phyloP scores from a whole-genome alignment of 2,329 filamentous ascomycete species.

The Xylariaceae sp. region DNA sequence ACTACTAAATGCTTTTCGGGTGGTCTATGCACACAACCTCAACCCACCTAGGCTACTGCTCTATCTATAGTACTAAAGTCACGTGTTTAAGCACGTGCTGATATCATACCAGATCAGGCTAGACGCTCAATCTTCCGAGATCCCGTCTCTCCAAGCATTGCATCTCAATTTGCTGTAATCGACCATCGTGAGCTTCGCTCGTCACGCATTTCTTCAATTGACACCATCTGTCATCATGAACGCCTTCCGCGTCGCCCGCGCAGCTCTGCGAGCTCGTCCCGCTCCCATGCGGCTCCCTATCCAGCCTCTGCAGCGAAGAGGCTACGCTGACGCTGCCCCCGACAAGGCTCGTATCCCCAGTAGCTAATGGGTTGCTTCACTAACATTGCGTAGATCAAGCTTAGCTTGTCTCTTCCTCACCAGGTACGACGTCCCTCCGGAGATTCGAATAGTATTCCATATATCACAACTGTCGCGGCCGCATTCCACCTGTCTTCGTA shows the following conservation, averaged over 20 bases:
- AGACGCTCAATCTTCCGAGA: slow-evolving; percentile 34
- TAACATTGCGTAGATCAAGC: slow-evolving; percentile 74
- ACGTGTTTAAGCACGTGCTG: slow-evolving; percentile 46
- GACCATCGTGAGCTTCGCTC: slow-evolving; percentile 49
- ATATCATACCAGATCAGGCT: slow-evolving; percentile 47
- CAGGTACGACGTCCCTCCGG: slow-evolving; percentile 74
- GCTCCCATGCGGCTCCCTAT: slow-evolving; percentile 76
- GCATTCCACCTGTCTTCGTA: neutral
- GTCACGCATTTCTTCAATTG: slow-evolving; percentile 57
- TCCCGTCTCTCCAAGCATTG: slow-evolving; percentile 32
- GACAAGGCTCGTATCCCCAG: slow-evolving; percentile 66
- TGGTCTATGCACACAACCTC: too few species aligned
- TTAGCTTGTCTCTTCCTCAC: slow-evolving; percentile 96
- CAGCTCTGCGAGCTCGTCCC: slow-evolving; percentile 84
- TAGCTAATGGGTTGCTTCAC: slow-evolving; percentile 29
- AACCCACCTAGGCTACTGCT: too few species aligned
- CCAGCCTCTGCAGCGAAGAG: slow-evolving; percentile 84
- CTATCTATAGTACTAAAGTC: slow-evolving; percentile 15
- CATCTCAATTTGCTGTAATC: slow-evolving; percentile 54
- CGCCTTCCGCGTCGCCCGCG: slow-evolving; percentile 89
- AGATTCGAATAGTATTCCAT: neutral
- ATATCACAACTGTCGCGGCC: neutral
- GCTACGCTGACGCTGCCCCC: slow-evolving; percentile 86
- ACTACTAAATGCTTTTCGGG: too few species aligned
- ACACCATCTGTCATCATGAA: slow-evolving; percentile 75